These are phyloP conservation scores for Rhododendron mucronatum DNA, from an alignment of 148 eudicot genomes.

Conservation along the genomic window DNA sequence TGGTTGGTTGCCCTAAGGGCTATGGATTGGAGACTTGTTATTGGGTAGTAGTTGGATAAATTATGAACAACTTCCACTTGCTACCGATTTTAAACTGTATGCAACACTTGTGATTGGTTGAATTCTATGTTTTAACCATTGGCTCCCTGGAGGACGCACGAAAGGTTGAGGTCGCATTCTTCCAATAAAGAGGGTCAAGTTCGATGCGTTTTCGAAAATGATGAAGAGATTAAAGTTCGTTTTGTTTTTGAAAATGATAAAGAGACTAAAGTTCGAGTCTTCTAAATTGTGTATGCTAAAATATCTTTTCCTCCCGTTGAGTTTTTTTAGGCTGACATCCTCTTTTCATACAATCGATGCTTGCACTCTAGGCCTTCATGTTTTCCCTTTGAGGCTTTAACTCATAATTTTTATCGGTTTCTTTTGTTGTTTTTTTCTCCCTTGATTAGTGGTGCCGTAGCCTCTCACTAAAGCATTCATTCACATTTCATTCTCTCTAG, in stretches of 20 bases:
- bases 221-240: not conserved
- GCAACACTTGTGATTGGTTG: not conserved
- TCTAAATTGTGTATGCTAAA: not conserved
- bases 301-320: not conserved
- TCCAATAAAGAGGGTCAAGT: not conserved
- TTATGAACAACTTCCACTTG: not conserved
- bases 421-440: not conserved
- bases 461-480: not conserved
- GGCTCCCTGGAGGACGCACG: not conserved
- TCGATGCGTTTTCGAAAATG: not conserved
- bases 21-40: not conserved
- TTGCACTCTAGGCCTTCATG: not conserved
- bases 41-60: not conserved
- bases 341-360: not conserved
- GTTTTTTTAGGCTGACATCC: not conserved
- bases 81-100: not conserved
- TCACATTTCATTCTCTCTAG: not conserved
- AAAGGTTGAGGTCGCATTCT: not conserved
- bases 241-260: not conserved
- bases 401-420: not conserved
- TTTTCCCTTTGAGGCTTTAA: not conserved
- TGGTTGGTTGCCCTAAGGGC: not conserved
- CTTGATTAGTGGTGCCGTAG: not conserved
- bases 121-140: not conserved
- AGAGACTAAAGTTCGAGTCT: not conserved